A percentile compares a stretch with the other conserved stretches of the same genome.
phyloP scores from a whole-genome alignment of 495 filamentous ascomycete genomes.

The Tuber calosporum region DNA sequence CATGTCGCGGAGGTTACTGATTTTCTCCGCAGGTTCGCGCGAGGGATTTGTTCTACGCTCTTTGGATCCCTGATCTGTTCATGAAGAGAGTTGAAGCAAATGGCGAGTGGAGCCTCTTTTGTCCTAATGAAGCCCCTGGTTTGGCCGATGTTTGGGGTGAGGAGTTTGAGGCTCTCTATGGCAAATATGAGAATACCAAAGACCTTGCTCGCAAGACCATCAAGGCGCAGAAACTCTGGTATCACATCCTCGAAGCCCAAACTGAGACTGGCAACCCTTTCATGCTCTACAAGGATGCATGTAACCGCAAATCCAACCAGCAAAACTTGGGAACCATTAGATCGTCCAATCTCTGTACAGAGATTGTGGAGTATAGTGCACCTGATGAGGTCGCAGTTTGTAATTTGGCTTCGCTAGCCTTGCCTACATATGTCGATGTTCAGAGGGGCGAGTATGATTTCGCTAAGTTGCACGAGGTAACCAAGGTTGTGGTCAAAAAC shows the following conservation, averaged over 20 bases:
- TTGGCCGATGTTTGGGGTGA: slow-evolving; percentile 95
- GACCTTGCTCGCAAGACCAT: slow-evolving; percentile 80
- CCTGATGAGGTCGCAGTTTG: slow-evolving; percentile 98
- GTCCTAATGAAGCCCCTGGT: slow-evolving; percentile 88
- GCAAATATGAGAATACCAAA: slow-evolving; percentile 80
- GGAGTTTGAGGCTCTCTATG: slow-evolving; percentile 91
- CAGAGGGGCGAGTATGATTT: slow-evolving; percentile 80
- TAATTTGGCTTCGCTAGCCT: slow-evolving; percentile 89
- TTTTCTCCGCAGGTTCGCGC: slow-evolving; percentile 51
- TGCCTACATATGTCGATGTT: slow-evolving; percentile 83
- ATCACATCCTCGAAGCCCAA: slow-evolving; percentile 92
- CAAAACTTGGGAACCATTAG: slow-evolving; percentile 97
- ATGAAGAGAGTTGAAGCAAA: slow-evolving; percentile 99
- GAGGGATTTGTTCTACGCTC: slow-evolving; percentile 92
- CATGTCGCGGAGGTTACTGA: neutral
- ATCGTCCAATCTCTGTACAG: slow-evolving; percentile 97
- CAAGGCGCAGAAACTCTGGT: slow-evolving; percentile 99
- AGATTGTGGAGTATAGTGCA: slow-evolving; percentile 94
- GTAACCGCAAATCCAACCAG: slow-evolving; percentile 98
- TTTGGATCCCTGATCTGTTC: slow-evolving; percentile 98
- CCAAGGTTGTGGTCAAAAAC: slow-evolving; percentile 80
- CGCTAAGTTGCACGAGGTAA: slow-evolving; percentile 86
- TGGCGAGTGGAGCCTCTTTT: slow-evolving; percentile 93
- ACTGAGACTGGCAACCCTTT: slow-evolving; percentile 98
- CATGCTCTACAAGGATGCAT: slow-evolving; percentile 98